Base-by-base conservation (phyloP, 805 yeast species). In the Teunomyces cretensis region DNA sequence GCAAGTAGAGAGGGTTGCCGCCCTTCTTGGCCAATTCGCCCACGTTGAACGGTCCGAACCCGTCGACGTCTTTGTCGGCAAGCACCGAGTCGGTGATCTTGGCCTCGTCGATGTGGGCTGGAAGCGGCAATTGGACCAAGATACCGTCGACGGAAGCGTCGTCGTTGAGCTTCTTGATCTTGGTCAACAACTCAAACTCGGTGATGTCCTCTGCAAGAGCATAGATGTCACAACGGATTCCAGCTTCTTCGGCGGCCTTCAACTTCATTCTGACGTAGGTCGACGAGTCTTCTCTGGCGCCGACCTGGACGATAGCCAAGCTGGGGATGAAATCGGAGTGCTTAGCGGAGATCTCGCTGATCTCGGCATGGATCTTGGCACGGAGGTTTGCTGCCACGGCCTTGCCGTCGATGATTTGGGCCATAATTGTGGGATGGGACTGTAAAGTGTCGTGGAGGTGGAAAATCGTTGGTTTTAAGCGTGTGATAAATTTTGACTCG, bases 201-300 rank as follows among this genome's bases (percentile, higher is more conserved):
- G 82, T 62, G 43, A 80, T 76, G 32, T 67, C 54, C 48, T 75
- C 85, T 2, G 85, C 81, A 47, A 86, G 66, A 45, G 78, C 79
- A 57, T 83, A 74, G 44, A 84, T 74, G 30, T 73, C 65, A 66
- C 91, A 85, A 13, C 70, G 68, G 46, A 87, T 78, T 44, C 83
- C 80, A 31, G 90, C 83, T 52, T 83, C 88, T 45, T 74, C 71
- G 24, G 92, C 87, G 9, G 94, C 92, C 62, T 82, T 84, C 48
- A 84, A 67, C 64, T 87, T 87, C 89, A 85, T 86, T 52, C 81
- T 78, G 39, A 87, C 91, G 64, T 87, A 87, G 2, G 89, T 84
- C n/a, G 85, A 72, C 9, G 94, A 86, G 58, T 87, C 96, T 16
- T 84, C 85, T 63, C 92, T 75, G 19, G 71, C 69, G 45, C 95